These are phyloP conservation scores for Aurantiochytrium sp. DNA, from an alignment of 108 stramenopile genomes.

Conservation along the genomic window DNA sequence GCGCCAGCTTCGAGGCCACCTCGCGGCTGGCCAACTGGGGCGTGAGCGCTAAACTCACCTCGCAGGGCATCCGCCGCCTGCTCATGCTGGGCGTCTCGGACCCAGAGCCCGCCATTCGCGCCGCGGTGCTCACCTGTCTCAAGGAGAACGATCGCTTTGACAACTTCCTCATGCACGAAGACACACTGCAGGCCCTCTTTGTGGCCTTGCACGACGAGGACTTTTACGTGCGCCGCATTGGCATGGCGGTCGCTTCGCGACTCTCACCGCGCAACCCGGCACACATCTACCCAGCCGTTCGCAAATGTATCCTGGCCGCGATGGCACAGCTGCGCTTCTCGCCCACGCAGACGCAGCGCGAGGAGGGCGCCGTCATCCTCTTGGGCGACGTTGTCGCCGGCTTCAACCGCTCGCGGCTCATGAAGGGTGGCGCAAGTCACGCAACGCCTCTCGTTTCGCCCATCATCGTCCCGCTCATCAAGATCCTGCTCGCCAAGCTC, in stretches of 20 bases:
- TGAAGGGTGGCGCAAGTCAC: slow-evolving; percentile 62
- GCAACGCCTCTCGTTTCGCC: slow-evolving; percentile 57
- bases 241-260: slow-evolving; percentile 74
- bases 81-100: slow-evolving; percentile 77
- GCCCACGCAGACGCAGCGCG: background rate
- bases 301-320: slow-evolving; percentile 58
- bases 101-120: slow-evolving; percentile 70
- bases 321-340: background rate
- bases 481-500: background rate
- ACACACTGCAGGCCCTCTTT: slow-evolving; percentile 73
- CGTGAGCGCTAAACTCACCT: slow-evolving; percentile 65
- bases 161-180: slow-evolving; percentile 69
- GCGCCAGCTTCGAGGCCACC: background rate
- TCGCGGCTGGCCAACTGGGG: slow-evolving; percentile 59
- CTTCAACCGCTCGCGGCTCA: slow-evolving; percentile 66
- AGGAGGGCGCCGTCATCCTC: slow-evolving; percentile 67
- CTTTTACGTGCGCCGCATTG: slow-evolving; percentile 69
- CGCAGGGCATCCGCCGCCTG: slow-evolving; percentile 61
- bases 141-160: slow-evolving; percentile 70
- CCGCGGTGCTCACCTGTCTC: slow-evolving; percentile 72
- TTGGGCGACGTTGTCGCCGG: slow-evolving; percentile 66
- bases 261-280: slow-evolving; percentile 78
- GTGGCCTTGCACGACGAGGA: slow-evolving; percentile 80
- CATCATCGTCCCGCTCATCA: slow-evolving; percentile 17
- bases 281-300: slow-evolving; percentile 68